phyloP scores from a whole-genome alignment of 805 yeast genomes.

The Kodamaea hsintzibuensis region DNA sequence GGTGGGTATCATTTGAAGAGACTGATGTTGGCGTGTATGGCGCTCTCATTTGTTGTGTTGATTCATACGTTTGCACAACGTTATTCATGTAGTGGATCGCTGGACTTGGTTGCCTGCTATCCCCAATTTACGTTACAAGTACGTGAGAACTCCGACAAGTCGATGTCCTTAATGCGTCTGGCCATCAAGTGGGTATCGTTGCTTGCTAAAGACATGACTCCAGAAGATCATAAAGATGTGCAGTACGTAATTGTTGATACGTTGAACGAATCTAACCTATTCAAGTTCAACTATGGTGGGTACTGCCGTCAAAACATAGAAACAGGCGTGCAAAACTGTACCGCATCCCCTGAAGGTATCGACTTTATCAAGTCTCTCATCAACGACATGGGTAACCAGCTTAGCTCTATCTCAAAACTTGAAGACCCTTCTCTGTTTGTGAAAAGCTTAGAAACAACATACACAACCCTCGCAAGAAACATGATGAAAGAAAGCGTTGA shows the following conservation, averaged over 20 bases:
- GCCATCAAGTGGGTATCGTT: conserved; percentile 46
- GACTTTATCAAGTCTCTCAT: conserved; percentile 49
- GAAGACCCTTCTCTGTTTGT: conserved; percentile 32
- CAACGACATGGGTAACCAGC: conserved; percentile 51
- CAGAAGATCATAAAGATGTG: conserved; percentile 7
- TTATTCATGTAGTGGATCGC: conserved; percentile 8
- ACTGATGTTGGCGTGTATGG: conserved; percentile 5
- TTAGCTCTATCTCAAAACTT: conserved; percentile 41
- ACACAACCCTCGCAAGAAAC: conserved; percentile 4
- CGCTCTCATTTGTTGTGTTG: conserved; percentile 1
- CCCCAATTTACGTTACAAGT: conserved; percentile 48
- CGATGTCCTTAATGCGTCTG: conserved; percentile 37
- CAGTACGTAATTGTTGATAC: conserved; percentile 32
- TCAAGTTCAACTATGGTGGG: conserved; percentile 47
- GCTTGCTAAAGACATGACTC: conserved; percentile 43
- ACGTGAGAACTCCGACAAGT: conserved; percentile 31
- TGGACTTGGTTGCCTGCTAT: conserved; percentile 25
- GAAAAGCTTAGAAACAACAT: conserved; percentile 10
- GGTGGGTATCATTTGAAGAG: conserved; percentile 3
- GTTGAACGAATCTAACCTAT: conserved; percentile 43
- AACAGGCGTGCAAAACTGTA: conserved; percentile 24
- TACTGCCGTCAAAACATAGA: conserved; percentile 44
- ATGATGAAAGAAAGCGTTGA: conserved; percentile 4
- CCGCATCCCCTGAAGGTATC: conserved; percentile 39
- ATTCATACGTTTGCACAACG: conserved; percentile 1